Evolutionary conservation across 371 early-diverging fungal species (phyloP).

Genomic region (Ordospora colligata): DNA sequence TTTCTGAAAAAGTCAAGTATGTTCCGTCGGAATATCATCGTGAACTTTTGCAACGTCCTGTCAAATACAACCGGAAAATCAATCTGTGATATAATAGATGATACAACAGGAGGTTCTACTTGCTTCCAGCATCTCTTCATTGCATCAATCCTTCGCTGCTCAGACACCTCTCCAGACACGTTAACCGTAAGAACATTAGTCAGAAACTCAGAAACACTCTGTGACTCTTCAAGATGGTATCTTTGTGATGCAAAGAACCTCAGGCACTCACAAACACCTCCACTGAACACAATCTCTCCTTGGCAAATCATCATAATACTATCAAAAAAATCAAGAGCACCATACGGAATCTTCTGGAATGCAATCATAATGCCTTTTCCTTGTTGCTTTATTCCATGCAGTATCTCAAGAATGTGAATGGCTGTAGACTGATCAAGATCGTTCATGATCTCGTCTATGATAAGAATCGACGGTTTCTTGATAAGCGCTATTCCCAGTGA

Average conservation of each 20-base stretch:
- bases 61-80: background rate
- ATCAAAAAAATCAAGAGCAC: conserved; percentile 78
- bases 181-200: conserved; percentile 64
- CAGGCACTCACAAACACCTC: conserved; percentile 60
- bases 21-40: conserved; percentile 55
- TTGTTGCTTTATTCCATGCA: conserved; percentile 67
- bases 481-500: conserved; percentile 50
- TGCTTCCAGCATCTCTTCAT: conserved; percentile 46
- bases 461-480: conserved; percentile 46
- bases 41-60: background rate
- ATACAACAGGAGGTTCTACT: background rate
- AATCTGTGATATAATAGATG: background rate
- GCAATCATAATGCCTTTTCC: conserved; percentile 77
- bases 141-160: conserved; percentile 45
- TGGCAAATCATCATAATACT: conserved; percentile 69
- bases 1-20: conserved; percentile 55
- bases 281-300: conserved; percentile 55
- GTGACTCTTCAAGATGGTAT: conserved; percentile 64
- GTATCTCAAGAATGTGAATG: conserved; percentile 70
- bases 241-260: conserved; percentile 64
- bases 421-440: conserved; percentile 80
- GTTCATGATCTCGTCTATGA: conserved; percentile 73
- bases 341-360: conserved; percentile 78
- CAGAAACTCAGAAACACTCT: conserved; percentile 67
- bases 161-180: conserved; percentile 44